Evolutionary conservation across 73 alveolate species (phyloP).

Genomic region (Tetrahymena elliotti): DNA sequence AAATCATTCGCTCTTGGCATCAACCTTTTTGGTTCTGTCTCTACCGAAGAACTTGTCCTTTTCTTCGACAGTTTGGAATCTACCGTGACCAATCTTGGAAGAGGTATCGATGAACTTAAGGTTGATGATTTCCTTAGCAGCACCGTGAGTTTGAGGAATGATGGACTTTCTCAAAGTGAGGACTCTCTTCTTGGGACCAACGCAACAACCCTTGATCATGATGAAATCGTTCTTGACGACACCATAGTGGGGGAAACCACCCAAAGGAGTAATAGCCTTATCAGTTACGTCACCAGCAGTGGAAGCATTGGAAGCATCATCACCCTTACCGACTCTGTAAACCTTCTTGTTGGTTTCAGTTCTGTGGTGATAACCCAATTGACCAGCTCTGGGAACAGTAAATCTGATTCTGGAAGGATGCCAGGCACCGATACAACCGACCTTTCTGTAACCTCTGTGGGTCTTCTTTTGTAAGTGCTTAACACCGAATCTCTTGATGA

Average conservation of each 20-base stretch:
- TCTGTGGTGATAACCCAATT: slow-evolving; percentile 99
- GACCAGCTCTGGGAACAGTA: slow-evolving; percentile 99
- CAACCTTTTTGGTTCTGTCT: slow-evolving; percentile 1
- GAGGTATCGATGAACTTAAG: slow-evolving; percentile 99
- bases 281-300: slow-evolving; percentile 97
- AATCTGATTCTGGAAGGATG: slow-evolving; percentile 99
- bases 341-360: slow-evolving; percentile 99
- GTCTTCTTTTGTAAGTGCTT: slow-evolving; percentile 97
- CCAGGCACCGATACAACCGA: slow-evolving; percentile 99
- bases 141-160: slow-evolving; percentile 79
- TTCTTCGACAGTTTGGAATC: slow-evolving; percentile 99
- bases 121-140: slow-evolving; percentile 86
- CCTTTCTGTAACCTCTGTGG: slow-evolving; percentile 99
- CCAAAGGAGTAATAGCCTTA: slow-evolving; percentile 98
- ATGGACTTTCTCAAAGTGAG: slow-evolving; percentile 96
- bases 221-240: slow-evolving; percentile 95
- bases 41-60: slow-evolving; percentile 95
- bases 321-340: slow-evolving; percentile 96
- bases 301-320: slow-evolving; percentile 90
- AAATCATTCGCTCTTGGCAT: neutral
- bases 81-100: slow-evolving; percentile 98
- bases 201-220: slow-evolving; percentile 97
- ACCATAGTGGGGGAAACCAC: slow-evolving; percentile 99
- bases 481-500: slow-evolving; percentile 98
- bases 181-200: slow-evolving; percentile 98